These are phyloP conservation scores for Verticillium klebahnii DNA, from an alignment of 2,329 filamentous ascomycete species.

Conservation along the genomic window DNA sequence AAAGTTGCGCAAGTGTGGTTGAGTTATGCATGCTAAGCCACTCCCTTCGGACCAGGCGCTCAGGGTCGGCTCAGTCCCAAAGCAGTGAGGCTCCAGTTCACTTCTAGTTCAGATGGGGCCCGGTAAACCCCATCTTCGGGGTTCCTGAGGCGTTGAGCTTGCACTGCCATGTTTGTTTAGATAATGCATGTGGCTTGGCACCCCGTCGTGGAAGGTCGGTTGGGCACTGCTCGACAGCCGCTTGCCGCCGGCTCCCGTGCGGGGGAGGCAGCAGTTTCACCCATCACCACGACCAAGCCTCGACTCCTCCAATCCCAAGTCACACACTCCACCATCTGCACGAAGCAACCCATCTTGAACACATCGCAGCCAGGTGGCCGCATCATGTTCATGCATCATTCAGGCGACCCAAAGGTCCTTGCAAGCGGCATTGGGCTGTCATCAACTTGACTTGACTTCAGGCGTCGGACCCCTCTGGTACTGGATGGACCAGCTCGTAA, in stretches of 20 bases:
- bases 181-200: neutral
- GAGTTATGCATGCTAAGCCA: too few species aligned
- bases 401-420: neutral
- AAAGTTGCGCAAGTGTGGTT: too few species aligned
- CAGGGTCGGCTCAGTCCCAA: too few species aligned
- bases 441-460: neutral
- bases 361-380: neutral
- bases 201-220: too few species aligned
- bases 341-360: too few species aligned
- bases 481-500: neutral
- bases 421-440: neutral
- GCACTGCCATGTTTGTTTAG: neutral
- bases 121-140: neutral
- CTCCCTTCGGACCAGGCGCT: too few species aligned
- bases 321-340: neutral
- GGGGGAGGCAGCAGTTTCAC: too few species aligned
- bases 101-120: too few species aligned
- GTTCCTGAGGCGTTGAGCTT: slow-evolving; percentile 2
- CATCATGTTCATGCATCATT: neutral
- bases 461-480: too few species aligned
- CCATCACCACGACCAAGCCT: neutral
- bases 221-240: too few species aligned
- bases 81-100: too few species aligned
- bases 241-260: too few species aligned
- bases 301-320: neutral